Percentiles rank a stretch among this genome's conserved stretches.
phyloP scores from a whole-genome alignment of 176 grass and related monocot genomes.

The Oryza coarctata region DNA sequence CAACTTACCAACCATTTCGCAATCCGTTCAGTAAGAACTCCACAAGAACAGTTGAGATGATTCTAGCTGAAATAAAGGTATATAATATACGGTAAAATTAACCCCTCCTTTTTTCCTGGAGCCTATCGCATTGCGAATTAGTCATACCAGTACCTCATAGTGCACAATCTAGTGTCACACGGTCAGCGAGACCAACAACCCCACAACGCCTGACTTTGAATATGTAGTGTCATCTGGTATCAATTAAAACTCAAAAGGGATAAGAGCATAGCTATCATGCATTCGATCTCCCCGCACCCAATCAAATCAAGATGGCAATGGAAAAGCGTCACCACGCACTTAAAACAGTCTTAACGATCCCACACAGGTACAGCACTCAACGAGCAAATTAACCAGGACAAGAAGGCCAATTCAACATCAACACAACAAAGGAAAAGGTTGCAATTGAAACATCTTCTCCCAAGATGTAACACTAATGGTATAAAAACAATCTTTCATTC shows the following conservation, averaged over 20 bases:
- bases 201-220: not conserved
- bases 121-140: not conserved
- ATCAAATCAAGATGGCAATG: not conserved
- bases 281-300: not conserved
- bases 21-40: not conserved
- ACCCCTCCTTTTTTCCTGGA: not conserved
- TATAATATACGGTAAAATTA: not conserved
- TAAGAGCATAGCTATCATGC: not conserved
- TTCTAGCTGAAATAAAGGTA: not conserved
- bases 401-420: not conserved
- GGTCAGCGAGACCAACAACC: constrained; percentile 29
- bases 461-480: not conserved
- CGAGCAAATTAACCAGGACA: not conserved
- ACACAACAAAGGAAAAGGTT: not conserved
- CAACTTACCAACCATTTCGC: not conserved
- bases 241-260: not conserved
- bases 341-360: not conserved
- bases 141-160: too few relatives aligned
- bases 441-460: not conserved
- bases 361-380: not conserved
- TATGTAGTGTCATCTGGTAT: not conserved
- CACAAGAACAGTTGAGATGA: constrained; percentile 1
- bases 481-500: not conserved
- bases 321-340: not conserved
- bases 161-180: not conserved